Evolutionary conservation across 2,329 filamentous ascomycete genomes (phyloP).

Genomic region (Colletotrichum viniferum): DNA sequence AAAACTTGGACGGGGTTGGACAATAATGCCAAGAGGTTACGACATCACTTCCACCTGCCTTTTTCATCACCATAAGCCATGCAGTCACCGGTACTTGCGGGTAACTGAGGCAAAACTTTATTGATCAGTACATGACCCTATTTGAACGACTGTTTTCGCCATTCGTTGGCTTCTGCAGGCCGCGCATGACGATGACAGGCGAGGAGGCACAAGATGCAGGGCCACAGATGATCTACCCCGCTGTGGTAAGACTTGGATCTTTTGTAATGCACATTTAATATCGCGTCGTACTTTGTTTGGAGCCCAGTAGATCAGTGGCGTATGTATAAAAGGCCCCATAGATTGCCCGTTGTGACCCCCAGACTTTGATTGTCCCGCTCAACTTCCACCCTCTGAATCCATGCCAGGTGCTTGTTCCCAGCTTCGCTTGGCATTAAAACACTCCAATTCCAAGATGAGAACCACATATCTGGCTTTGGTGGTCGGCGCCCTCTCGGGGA

Average conservation of each 20-base stretch:
- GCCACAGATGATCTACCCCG: background rate
- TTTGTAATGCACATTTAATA: background rate
- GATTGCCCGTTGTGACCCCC: background rate
- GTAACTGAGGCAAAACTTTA: background rate
- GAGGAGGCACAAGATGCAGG: background rate
- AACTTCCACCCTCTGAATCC: background rate
- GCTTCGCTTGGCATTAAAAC: background rate
- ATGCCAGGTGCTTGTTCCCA: background rate
- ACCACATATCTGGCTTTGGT: background rate
- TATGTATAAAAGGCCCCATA: background rate
- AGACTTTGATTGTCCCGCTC: background rate
- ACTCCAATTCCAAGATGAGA: background rate
- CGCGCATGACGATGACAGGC: background rate
- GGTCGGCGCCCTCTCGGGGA: background rate
- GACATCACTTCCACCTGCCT: slow-evolving; percentile 11
- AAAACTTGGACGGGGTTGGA: background rate
- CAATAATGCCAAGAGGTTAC: slow-evolving; percentile 5
- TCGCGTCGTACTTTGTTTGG: background rate
- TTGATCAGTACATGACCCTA: background rate
- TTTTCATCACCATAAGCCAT: background rate
- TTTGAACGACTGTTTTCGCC: slow-evolving; percentile 7
- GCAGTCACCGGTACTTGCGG: background rate
- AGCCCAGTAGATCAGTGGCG: background rate
- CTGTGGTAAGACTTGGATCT: background rate
- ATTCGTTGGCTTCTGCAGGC: slow-evolving; percentile 8